Conservation (phyloP, 768 basidiomycete species). For the Mycena galericulata region DNA sequence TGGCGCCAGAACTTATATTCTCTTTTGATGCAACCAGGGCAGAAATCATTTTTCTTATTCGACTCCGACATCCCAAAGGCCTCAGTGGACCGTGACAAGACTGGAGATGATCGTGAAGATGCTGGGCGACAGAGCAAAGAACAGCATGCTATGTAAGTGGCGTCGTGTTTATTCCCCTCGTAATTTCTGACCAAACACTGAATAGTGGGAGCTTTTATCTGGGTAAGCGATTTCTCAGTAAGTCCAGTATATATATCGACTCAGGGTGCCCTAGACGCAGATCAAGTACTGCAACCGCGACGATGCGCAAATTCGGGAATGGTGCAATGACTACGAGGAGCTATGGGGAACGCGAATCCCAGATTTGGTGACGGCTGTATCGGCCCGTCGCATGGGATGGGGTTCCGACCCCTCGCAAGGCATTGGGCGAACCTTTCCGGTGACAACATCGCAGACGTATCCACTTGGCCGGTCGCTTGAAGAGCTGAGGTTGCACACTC, state of each 20-base stretch:
- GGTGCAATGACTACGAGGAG: conserved; percentile 74
- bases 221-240: conserved; percentile 63
- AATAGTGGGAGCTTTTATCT: conserved; percentile 71
- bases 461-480: conserved; percentile 50
- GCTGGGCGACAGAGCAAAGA: conserved; percentile 63
- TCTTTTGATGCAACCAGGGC: background rate
- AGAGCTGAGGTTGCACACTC: conserved; percentile 49
- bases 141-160: conserved; percentile 59
- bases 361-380: conserved; percentile 57
- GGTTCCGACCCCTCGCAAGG: conserved; percentile 23
- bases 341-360: conserved; percentile 72
- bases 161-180: conserved; percentile 23
- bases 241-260: conserved; percentile 1
- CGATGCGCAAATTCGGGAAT: conserved; percentile 64
- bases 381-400: conserved; percentile 34
- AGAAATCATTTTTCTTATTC: conserved; percentile 18
- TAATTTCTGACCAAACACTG: conserved; percentile 28
- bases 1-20: background rate
- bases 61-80: conserved; percentile 38
- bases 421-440: conserved; percentile 33
- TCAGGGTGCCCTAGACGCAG: conserved; percentile 58
- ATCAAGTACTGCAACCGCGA: conserved; percentile 73
- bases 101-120: conserved; percentile 59
- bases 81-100: conserved; percentile 57
- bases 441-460: conserved; percentile 43